Evolutionary conservation across 371 early-diverging fungal genomes (phyloP), one percentile per base, ranked within the genome.

Genomic region (Lichtheimia corymbifera): DNA sequence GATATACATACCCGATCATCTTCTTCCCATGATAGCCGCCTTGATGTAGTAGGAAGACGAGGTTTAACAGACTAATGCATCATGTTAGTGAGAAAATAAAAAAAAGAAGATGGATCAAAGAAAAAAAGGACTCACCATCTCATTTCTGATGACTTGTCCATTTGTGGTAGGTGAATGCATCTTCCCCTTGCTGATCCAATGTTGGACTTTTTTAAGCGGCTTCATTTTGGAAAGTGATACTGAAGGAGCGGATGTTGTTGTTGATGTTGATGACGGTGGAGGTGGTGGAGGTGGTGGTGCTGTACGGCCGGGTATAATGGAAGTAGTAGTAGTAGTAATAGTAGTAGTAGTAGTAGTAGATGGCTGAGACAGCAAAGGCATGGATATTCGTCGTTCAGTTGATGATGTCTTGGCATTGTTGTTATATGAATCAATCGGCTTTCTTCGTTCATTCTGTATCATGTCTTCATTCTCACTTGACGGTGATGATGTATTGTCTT

Each of bases 151-250:
- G 35, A 45, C 58, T 52, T 50, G 63, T 58, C 53, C 58, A 40
- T 54, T 50, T 52, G 35, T 54, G 22, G 49, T 52, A 24, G 65
- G 47, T 30, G 30, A 40, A 11, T 56, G 35, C 47, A 63, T 51
- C 53, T 71, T 71, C 5, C 60, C 64, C 44, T 64, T 66, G 28
- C 42, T 49, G 17, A 63, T 66, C 66, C 62, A 64, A 30, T 64
- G 64, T 27, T 70, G 68, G 3, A 62, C 60, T 45, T 74, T 74
- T 44, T 68, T 68, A 27, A 71, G 43, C 20, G 71, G 73, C 17
- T 67, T 62, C 50, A 50, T 58, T 41, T 50, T 58, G 25, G 42
- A 42, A 44, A 24, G 15, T n/a, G 55, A 5, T 25, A 35, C 35
- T 44, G 57, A 43, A n/a, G 61, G 28, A 15, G 43, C 27, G 42